Conservation (phyloP, 768 basidiomycete species). For the Suillus fuscotomentosus region DNA sequence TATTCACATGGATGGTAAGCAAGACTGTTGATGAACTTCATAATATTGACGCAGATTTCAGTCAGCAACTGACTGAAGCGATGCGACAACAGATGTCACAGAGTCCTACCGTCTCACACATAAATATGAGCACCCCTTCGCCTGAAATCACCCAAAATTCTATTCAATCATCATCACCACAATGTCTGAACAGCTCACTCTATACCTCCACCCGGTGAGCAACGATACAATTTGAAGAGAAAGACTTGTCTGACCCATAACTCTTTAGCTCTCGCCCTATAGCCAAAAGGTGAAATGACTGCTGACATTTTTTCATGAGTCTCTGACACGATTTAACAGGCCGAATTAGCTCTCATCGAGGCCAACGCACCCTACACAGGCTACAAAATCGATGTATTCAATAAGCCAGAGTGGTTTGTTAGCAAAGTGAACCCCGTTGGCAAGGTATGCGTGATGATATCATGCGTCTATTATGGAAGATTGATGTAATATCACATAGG, state of each 20-base stretch:
- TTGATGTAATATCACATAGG: slow-evolving; percentile 26
- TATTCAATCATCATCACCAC: neutral
- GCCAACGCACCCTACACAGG: slow-evolving; percentile 43
- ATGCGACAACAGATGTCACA: neutral
- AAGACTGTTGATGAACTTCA: neutral
- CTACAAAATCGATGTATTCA: slow-evolving; percentile 53
- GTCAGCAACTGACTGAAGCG: neutral
- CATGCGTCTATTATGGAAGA: neutral
- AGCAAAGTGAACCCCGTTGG: slow-evolving; percentile 58
- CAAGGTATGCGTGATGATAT: slow-evolving; percentile 40
- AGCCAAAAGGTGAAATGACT: slow-evolving; percentile 44
- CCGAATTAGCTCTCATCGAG: slow-evolving; percentile 56
- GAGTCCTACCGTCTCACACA: slow-evolving; percentile 1
- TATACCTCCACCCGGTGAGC: slow-evolving; percentile 43
- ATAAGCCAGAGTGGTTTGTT: slow-evolving; percentile 67
- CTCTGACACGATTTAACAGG: slow-evolving; percentile 26
- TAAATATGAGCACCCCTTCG: neutral
- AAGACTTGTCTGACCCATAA: neutral
- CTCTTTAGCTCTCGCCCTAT: slow-evolving; percentile 49
- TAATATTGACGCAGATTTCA: neutral
- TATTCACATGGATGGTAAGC: neutral
- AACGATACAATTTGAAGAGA: neutral
- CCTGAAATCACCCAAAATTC: neutral
- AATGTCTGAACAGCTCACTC: slow-evolving; percentile 35
- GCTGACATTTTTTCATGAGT: neutral